Evolutionary conservation across 352 stramenopile genomes (phyloP).

Genomic region (Blastocystis sp.): DNA sequence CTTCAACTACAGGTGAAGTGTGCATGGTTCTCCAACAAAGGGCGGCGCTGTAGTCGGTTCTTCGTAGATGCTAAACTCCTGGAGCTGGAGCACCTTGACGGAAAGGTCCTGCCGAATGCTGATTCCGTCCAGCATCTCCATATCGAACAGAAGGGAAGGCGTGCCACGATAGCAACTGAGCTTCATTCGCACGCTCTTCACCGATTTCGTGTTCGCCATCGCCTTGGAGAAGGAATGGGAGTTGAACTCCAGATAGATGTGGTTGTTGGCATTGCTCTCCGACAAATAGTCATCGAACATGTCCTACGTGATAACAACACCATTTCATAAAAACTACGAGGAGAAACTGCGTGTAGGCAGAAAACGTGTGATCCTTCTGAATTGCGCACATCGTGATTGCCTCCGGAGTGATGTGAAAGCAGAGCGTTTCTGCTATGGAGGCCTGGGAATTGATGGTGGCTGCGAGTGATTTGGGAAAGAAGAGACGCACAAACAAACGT

Average conservation of each 20-base stretch:
- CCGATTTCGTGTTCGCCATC: conserved; percentile 7
- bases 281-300: conserved; percentile 59
- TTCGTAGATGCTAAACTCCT: conserved; percentile 60
- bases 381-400: conserved; percentile 40
- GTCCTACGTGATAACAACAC: not conserved
- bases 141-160: conserved; percentile 29
- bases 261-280: conserved; percentile 43
- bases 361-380: conserved; percentile 52
- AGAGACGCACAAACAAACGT: conserved; percentile 16
- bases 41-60: conserved; percentile 22
- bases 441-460: conserved; percentile 31
- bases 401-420: conserved; percentile 25
- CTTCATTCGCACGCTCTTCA: conserved; percentile 25
- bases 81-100: conserved; percentile 30
- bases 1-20: not conserved
- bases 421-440: conserved; percentile 39
- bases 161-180: conserved; percentile 28
- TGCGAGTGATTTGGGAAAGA: not conserved
- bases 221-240: conserved; percentile 25
- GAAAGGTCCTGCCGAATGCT: conserved; percentile 40
- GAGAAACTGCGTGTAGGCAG: conserved; percentile 32
- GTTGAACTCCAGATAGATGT: conserved; percentile 49
- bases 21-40: not conserved
- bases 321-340: not conserved
- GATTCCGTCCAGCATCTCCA: conserved; percentile 49